Percentiles rank a stretch among this genome's conserved stretches.
Evolutionary conservation across 306 rosid genomes (phyloP).

Genomic region (Trichosanthes cucumerina): DNA sequence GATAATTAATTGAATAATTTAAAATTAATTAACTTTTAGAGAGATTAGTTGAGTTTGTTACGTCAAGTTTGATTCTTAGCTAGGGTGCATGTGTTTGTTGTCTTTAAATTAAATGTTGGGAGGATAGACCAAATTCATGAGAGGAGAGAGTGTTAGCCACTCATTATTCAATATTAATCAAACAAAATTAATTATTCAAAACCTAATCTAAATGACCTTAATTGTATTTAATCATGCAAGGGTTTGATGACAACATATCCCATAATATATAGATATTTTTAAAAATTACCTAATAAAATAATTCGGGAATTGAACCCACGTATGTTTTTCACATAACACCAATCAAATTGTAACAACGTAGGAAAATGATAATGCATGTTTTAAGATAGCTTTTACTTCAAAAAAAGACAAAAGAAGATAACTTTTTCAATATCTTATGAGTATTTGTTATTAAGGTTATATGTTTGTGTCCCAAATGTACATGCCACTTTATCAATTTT

Average conservation of each 20-base stretch:
- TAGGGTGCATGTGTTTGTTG: neutral
- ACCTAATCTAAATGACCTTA: neutral
- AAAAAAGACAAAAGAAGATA: neutral
- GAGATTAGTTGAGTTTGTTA: conserved; percentile 8
- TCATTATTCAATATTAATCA: neutral
- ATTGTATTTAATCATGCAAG: neutral
- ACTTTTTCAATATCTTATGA: neutral
- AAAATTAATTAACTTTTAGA: neutral
- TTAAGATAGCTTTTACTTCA: neutral
- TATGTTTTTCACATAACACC: neutral
- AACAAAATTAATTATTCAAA: neutral
- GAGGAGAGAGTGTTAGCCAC: neutral
- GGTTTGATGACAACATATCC: neutral
- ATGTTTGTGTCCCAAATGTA: neutral
- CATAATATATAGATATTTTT: neutral
- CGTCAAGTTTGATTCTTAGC: neutral
- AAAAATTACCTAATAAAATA: neutral
- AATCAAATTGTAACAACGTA: neutral
- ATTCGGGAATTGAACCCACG: neutral
- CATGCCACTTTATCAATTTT: neutral
- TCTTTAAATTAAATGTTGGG: neutral
- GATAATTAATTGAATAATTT: neutral
- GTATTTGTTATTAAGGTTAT: neutral
- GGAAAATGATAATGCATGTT: neutral
- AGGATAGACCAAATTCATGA: neutral